These are phyloP conservation scores for Ophiostoma fasciatum DNA, from an alignment of 2,329 filamentous ascomycete species.

Conservation along the genomic window DNA sequence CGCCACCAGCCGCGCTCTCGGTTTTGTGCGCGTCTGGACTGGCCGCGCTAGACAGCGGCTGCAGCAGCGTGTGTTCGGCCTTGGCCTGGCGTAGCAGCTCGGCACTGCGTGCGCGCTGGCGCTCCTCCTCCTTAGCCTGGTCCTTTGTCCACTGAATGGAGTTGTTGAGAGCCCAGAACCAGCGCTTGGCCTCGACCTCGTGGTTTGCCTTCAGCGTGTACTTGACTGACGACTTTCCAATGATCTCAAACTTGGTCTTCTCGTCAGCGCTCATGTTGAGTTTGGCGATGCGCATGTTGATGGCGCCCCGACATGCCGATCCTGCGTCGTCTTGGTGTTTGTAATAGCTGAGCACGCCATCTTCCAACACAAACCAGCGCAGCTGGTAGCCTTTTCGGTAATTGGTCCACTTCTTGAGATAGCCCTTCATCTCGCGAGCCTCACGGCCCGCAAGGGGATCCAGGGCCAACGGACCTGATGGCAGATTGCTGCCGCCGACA, in stretches of 20 bases:
- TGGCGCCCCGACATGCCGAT: constrained; percentile 89
- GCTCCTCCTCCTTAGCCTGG: constrained; percentile 82
- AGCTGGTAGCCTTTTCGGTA: constrained; percentile 95
- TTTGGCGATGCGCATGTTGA: constrained; percentile 95
- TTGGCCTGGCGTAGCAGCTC: constrained; percentile 68
- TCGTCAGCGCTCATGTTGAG: constrained; percentile 94
- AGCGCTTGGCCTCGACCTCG: constrained; percentile 92
- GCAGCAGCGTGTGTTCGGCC: constrained; percentile 33
- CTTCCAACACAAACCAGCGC: constrained; percentile 94
- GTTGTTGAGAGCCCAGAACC: constrained; percentile 99
- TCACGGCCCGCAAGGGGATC: constrained; percentile 64
- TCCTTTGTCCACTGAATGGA: constrained; percentile 98
- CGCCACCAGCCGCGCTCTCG: constrained; percentile 38
- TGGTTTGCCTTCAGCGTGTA: constrained; percentile 97
- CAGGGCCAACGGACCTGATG: background rate
- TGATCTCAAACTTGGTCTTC: constrained; percentile 95
- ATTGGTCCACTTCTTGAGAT: constrained; percentile 99
- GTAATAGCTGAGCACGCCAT: constrained; percentile 95
- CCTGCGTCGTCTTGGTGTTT: constrained; percentile 97
- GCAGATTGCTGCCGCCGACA: background rate
- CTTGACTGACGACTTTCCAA: constrained; percentile 95
- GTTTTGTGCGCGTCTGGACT: too few species aligned
- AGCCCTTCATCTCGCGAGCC: constrained; percentile 92
- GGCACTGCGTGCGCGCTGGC: constrained; percentile 56
- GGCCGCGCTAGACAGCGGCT: constrained; percentile 30